Conservation (phyloP, 208 protist genomes). For the Leishmania braziliensis region DNA sequence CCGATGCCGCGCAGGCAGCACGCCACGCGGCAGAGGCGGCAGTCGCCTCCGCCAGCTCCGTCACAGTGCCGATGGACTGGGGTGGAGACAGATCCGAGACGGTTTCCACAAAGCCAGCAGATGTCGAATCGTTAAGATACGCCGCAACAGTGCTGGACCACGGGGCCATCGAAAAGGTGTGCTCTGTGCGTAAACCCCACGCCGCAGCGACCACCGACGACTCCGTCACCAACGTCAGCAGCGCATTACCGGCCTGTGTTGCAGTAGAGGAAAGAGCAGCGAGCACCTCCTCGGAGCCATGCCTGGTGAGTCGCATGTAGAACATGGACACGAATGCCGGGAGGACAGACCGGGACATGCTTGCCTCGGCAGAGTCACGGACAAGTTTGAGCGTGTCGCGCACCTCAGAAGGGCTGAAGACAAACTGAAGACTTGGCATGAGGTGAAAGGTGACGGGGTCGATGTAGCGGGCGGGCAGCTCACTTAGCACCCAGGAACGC, state of each 20-base stretch:
- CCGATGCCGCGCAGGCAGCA: neutral
- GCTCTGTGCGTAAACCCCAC: conserved; percentile 21
- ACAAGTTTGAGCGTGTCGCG: conserved; percentile 16
- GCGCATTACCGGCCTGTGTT: conserved; percentile 32
- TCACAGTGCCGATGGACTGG: conserved; percentile 4
- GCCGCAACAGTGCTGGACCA: conserved; percentile 15
- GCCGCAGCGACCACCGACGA: conserved; percentile 29
- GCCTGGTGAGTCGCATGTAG: conserved; percentile 35
- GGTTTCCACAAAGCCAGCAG: neutral
- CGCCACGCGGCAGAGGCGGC: conserved; percentile 3
- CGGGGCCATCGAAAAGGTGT: conserved; percentile 20
- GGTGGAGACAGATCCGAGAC: neutral
- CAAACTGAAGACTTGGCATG: conserved; percentile 33
- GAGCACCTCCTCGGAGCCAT: conserved; percentile 37
- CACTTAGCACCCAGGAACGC: conserved; percentile 40
- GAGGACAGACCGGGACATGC: conserved; percentile 5
- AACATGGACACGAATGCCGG: conserved; percentile 29
- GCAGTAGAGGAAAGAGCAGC: conserved; percentile 33
- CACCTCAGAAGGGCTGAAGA: conserved; percentile 26
- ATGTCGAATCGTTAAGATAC: neutral
- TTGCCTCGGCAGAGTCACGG: conserved; percentile 1
- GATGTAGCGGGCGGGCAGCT: conserved; percentile 36
- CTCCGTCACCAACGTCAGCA: conserved; percentile 43
- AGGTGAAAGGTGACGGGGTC: conserved; percentile 43
- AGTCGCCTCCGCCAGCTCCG: conserved; percentile 15